These are phyloP conservation scores for Podila epigama DNA, from an alignment of 192 early-diverging fungal genomes.

Conservation along the genomic window DNA sequence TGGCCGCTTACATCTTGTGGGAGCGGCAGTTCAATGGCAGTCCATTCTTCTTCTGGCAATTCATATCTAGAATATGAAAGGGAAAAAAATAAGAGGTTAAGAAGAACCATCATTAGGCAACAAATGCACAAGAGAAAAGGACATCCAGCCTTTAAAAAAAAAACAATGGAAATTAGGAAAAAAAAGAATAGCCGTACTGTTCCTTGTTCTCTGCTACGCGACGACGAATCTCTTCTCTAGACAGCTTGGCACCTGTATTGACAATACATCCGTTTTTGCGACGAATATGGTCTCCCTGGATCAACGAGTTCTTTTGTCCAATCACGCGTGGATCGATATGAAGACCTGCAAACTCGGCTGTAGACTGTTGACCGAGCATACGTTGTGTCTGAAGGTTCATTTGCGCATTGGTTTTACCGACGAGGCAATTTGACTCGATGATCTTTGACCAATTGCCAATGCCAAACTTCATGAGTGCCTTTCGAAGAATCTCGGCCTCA, in stretches of 20 bases:
- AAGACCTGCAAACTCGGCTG: slow-evolving; percentile 86
- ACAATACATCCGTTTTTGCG: slow-evolving; percentile 96
- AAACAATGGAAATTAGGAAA: neutral
- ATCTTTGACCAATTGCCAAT: slow-evolving; percentile 98
- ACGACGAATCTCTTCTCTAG: slow-evolving; percentile 76
- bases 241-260: slow-evolving; percentile 83
- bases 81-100: neutral
- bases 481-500: slow-evolving; percentile 83
- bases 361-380: slow-evolving; percentile 87
- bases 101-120: neutral
- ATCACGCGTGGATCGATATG: slow-evolving; percentile 90
- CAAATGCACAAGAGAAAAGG: neutral
- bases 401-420: slow-evolving; percentile 97
- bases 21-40: slow-evolving; percentile 71
- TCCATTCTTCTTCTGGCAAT: slow-evolving; percentile 73
- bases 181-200: slow-evolving; percentile 53
- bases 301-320: slow-evolving; percentile 86
- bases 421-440: slow-evolving; percentile 86
- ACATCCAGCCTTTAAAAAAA: neutral
- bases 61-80: slow-evolving; percentile 63
- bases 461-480: slow-evolving; percentile 88
- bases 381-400: slow-evolving; percentile 96
- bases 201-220: slow-evolving; percentile 78
- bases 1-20: slow-evolving; percentile 67
- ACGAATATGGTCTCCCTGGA: slow-evolving; percentile 82